These are phyloP conservation scores for Penicillium arizonense DNA, from an alignment of 495 filamentous ascomycete species.

Conservation along the genomic window DNA sequence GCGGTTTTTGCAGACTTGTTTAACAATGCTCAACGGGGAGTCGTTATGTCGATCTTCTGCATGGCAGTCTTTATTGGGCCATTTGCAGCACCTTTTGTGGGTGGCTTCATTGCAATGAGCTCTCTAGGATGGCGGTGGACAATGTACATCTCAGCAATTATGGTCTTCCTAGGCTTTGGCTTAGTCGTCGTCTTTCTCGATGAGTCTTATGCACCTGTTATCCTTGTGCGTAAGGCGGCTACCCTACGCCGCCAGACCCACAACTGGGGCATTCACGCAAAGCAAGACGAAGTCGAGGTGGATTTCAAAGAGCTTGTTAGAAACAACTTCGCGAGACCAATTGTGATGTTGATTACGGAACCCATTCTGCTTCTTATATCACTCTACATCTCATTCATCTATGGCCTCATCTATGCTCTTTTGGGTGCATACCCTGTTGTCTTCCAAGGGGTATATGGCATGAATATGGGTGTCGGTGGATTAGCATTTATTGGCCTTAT, in stretches of 20 bases:
- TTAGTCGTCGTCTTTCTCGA: constrained; percentile 25
- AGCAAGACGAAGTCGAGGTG: constrained; percentile 44
- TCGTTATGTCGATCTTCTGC: constrained; percentile 49
- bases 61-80: constrained; percentile 45
- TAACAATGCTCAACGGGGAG: constrained; percentile 40
- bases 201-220: constrained; percentile 39
- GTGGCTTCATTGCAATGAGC: constrained; percentile 35
- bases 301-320: constrained; percentile 32
- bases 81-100: constrained; percentile 40
- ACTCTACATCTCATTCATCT: constrained; percentile 43
- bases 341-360: constrained; percentile 42
- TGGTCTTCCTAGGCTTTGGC: constrained; percentile 25
- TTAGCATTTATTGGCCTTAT: constrained; percentile 34
- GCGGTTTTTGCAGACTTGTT: constrained; percentile 50
- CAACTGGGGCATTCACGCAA: constrained; percentile 49
- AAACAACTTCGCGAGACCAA: constrained; percentile 41
- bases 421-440: constrained; percentile 32
- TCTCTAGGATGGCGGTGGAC: constrained; percentile 48
- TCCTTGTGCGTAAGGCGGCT: constrained; percentile 36
- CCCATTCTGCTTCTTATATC: constrained; percentile 43
- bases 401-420: constrained; percentile 34
- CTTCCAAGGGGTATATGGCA: constrained; percentile 29
- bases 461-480: constrained; percentile 26
- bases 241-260: constrained; percentile 37
- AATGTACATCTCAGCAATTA: constrained; percentile 39